phyloP scores from a whole-genome alignment of 768 basidiomycete species.

The Baorangia bicolor region DNA sequence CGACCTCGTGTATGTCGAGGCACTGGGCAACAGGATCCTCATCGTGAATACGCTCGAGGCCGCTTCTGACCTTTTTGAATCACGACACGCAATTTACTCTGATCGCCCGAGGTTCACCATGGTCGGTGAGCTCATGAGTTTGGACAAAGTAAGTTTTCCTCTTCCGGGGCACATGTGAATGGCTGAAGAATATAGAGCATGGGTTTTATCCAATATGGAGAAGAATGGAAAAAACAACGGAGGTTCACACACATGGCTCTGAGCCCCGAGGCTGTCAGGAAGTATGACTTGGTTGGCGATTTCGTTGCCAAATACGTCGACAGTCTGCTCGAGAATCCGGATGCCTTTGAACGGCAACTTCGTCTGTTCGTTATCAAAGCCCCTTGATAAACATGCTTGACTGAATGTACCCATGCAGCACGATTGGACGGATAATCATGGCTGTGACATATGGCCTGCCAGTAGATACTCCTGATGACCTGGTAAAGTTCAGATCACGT shows the following conservation, averaged over 20 bases:
- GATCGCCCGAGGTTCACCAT: slow-evolving; percentile 35
- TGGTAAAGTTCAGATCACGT: slow-evolving; percentile 4
- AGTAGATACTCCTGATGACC: slow-evolving; percentile 17
- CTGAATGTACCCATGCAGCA: neutral
- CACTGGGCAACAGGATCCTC: slow-evolving; percentile 28
- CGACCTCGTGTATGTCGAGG: slow-evolving; percentile 30
- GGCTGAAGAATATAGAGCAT: slow-evolving; percentile 18
- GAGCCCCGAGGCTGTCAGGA: slow-evolving; percentile 29
- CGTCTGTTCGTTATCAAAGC: slow-evolving; percentile 13
- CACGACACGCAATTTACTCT: slow-evolving; percentile 28
- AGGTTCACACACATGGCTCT: slow-evolving; percentile 33
- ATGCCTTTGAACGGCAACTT: slow-evolving; percentile 21
- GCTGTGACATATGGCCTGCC: slow-evolving; percentile 28
- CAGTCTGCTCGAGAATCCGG: slow-evolving; percentile 12
- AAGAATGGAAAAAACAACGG: slow-evolving; percentile 22
- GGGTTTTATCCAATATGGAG: slow-evolving; percentile 20
- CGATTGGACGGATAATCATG: slow-evolving; percentile 20
- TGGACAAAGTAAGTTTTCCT: slow-evolving; percentile 13
- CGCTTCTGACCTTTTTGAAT: slow-evolving; percentile 31
- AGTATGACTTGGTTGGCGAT: slow-evolving; percentile 35
- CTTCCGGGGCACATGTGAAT: neutral
- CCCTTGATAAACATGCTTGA: neutral
- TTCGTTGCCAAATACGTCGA: slow-evolving; percentile 19
- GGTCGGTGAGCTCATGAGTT: slow-evolving; percentile 35
- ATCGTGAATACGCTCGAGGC: slow-evolving; percentile 30